Percentiles rank a stretch among this genome's conserved stretches.
Evolutionary conservation across 805 yeast species (phyloP).

Genomic region (Saccharomycopsis fibuligera): DNA sequence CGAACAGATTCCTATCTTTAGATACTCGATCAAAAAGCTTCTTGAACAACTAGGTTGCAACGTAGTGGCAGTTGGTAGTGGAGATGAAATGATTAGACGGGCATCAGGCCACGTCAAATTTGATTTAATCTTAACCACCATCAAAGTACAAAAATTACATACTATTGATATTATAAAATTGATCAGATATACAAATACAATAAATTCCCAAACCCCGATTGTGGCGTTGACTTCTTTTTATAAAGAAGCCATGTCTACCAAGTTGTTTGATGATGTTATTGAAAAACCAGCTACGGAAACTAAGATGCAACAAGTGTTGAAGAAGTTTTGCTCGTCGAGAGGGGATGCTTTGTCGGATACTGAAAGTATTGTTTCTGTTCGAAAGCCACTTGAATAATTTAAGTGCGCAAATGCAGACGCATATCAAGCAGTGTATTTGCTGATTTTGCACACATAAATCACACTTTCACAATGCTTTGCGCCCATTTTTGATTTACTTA

Average conservation of each 20-base stretch:
- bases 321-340: background rate
- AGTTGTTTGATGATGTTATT: conserved; percentile 57
- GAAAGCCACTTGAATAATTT: no score
- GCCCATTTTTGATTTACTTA: no score
- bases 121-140: conserved; percentile 75
- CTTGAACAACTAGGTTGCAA: conserved; percentile 70
- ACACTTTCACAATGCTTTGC: no score
- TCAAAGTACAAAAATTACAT: conserved; percentile 58
- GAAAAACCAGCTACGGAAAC: conserved; percentile 53
- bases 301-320: conserved; percentile 20
- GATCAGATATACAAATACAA: conserved; percentile 66
- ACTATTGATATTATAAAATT: conserved; percentile 74
- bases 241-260: conserved; percentile 52
- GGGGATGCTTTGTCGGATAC: conserved; percentile 2
- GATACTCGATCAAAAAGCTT: conserved; percentile 58
- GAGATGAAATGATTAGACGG: conserved; percentile 75
- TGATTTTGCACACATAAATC: no score
- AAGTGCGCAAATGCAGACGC: no score
- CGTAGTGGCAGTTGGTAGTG: conserved; percentile 69
- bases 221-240: conserved; percentile 68
- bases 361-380: conserved; percentile 4
- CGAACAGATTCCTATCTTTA: conserved; percentile 79
- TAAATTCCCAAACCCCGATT: conserved; percentile 72
- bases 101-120: conserved; percentile 80
- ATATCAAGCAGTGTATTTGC: no score